phyloP scores from a whole-genome alignment of 2,329 filamentous ascomycete species.

The Paecilomyces fulvus region DNA sequence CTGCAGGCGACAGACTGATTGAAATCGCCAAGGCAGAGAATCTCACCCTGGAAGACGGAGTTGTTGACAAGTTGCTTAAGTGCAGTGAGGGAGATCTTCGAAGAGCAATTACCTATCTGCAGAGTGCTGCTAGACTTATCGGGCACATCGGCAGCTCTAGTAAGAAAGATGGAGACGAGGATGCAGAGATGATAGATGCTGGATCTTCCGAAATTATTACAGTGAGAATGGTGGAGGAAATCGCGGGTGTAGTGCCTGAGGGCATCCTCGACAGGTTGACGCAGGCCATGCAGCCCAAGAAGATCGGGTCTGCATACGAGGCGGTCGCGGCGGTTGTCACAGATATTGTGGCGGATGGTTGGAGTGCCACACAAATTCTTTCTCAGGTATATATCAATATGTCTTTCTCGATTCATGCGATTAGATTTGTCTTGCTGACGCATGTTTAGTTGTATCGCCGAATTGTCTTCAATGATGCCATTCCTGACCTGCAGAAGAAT shows the following conservation, averaged over 20 bases:
- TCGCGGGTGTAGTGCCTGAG: conserved; percentile 86
- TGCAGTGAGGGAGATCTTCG: conserved; percentile 91
- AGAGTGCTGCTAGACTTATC: conserved; percentile 84
- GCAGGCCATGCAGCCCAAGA: conserved; percentile 65
- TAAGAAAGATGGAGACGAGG: conserved; percentile 42
- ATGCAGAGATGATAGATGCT: conserved; percentile 54
- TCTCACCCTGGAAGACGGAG: conserved; percentile 67
- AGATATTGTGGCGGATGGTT: conserved; percentile 90
- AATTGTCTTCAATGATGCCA: conserved; percentile 73
- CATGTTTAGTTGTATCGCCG: conserved; percentile 53
- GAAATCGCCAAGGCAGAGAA: conserved; percentile 76
- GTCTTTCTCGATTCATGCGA: background rate
- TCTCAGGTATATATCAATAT: conserved; percentile 53
- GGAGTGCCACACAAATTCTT: conserved; percentile 87
- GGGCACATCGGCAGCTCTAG: conserved; percentile 49
- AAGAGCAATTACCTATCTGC: conserved; percentile 92
- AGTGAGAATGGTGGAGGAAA: conserved; percentile 77
- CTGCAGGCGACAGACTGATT: conserved; percentile 68
- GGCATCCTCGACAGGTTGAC: conserved; percentile 62
- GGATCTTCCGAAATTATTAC: conserved; percentile 51
- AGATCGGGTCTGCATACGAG: conserved; percentile 58
- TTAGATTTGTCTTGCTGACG: background rate
- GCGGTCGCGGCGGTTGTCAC: conserved; percentile 71
- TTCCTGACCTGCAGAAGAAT: conserved; percentile 80
- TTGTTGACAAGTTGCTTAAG: conserved; percentile 71